Percentiles rank a stretch among this genome's conserved stretches.
phyloP scores from a whole-genome alignment of 2,329 filamentous ascomycete species.

The Amauroascus verrucosus region DNA sequence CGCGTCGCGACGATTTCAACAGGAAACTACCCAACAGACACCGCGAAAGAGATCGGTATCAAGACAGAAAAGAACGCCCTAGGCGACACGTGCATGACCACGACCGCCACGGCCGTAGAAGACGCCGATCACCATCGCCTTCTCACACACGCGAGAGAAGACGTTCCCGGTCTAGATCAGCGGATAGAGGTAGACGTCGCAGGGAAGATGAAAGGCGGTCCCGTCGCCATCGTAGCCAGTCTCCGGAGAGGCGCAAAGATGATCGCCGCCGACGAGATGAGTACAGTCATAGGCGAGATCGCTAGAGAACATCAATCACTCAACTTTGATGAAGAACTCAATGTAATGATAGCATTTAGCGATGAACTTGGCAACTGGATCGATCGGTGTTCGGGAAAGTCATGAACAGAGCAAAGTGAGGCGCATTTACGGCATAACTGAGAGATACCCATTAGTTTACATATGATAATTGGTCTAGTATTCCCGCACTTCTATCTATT shows the following conservation, averaged over 20 bases:
- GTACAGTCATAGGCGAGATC: constrained; percentile 21
- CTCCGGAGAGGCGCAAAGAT: constrained; percentile 1
- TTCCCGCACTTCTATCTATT: too few relatives aligned
- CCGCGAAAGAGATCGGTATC: constrained; percentile 12
- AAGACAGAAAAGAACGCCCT: constrained; percentile 38
- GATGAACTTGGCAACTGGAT: neutral
- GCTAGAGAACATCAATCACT: constrained; percentile 7
- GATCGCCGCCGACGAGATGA: constrained; percentile 19
- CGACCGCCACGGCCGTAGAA: constrained; percentile 25
- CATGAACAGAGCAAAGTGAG: neutral
- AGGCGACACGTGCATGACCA: constrained; percentile 25
- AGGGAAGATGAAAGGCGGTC: constrained; percentile 22
- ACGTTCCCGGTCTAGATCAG: constrained; percentile 19
- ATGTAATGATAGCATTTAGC: neutral
- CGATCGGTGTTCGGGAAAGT: too few relatives aligned
- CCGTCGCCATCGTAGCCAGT: constrained; percentile 22
- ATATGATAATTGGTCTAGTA: neutral
- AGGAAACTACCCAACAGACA: constrained; percentile 17
- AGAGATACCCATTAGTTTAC: constrained; percentile 11
- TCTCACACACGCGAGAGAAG: constrained; percentile 6
- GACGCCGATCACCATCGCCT: constrained; percentile 21
- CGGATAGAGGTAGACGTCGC: constrained; percentile 23
- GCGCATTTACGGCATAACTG: constrained; percentile 12
- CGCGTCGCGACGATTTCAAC: neutral
- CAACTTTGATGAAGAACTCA: neutral